A percentile compares a stretch with the other conserved stretches of the same genome.
Conservation (phyloP, 176 grass and related monocot species). For the Pharus latifolius region DNA sequence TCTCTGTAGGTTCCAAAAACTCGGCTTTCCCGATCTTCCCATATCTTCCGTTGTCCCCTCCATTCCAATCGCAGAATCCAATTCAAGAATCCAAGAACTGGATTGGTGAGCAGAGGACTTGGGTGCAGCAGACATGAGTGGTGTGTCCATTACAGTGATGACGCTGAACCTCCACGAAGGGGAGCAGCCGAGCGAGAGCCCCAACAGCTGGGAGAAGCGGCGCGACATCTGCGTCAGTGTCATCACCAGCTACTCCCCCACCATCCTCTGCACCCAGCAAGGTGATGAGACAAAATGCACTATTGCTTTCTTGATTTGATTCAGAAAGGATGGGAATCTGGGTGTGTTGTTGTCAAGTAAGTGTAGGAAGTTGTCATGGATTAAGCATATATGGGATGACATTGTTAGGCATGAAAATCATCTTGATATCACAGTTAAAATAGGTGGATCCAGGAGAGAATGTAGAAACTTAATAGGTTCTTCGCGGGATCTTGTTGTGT, state of each 20-base stretch:
- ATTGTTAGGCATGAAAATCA: not conserved
- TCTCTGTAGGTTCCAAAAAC: too few relatives aligned
- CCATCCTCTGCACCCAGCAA: slow-evolving; percentile 96
- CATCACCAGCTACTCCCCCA: slow-evolving; percentile 85
- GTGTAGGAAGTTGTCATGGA: not conserved
- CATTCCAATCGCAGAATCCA: too few relatives aligned
- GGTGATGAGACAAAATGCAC: slow-evolving; percentile 22
- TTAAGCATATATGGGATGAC: not conserved
- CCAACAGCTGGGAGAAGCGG: slow-evolving; percentile 83
- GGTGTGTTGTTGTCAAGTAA: not conserved
- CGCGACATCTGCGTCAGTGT: slow-evolving; percentile 91
- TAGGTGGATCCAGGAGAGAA: too few relatives aligned
- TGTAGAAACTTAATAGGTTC: too few relatives aligned
- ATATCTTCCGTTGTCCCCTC: too few relatives aligned
- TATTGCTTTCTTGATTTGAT: not conserved
- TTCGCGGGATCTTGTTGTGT: too few relatives aligned
- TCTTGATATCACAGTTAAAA: not conserved
- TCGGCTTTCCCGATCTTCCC: too few relatives aligned
- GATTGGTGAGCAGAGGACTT: too few relatives aligned
- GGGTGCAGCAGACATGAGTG: too few relatives aligned
- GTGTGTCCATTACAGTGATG: slow-evolving; percentile 82
- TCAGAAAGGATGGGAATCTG: not conserved
- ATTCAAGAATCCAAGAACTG: too few relatives aligned
- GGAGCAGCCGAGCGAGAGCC: slow-evolving; percentile 60
- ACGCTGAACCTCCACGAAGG: slow-evolving; percentile 87